These are phyloP conservation scores for Ceratocystis huliohia DNA, from an alignment of 2,329 filamentous ascomycete genomes.

Conservation along the genomic window DNA sequence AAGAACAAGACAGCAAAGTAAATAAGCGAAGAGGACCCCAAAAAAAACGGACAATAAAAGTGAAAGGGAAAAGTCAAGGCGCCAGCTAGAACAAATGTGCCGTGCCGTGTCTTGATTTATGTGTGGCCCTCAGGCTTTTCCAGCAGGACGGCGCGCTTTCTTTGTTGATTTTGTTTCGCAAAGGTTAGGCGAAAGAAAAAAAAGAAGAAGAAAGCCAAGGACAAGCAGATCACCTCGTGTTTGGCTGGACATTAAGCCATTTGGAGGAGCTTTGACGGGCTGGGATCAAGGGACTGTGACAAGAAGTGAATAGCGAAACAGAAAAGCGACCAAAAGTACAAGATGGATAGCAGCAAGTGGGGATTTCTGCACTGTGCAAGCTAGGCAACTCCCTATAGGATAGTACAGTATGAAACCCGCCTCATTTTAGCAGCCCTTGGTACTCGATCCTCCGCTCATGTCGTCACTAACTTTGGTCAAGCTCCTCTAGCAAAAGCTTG, in stretches of 20 bases:
- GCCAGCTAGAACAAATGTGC: background rate
- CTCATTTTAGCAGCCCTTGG: background rate
- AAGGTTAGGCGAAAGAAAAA: background rate
- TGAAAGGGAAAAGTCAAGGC: background rate
- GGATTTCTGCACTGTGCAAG: background rate
- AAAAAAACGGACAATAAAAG: background rate
- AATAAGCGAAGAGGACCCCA: background rate
- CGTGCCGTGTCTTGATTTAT: background rate
- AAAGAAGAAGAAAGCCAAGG: background rate
- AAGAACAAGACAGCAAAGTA: background rate
- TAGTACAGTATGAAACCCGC: background rate
- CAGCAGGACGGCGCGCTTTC: background rate
- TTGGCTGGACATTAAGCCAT: conserved; percentile 7
- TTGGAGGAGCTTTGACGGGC: conserved; percentile 6
- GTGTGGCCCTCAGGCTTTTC: background rate
- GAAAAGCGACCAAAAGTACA: background rate
- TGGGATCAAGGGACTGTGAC: conserved; percentile 1
- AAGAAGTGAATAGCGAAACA: background rate
- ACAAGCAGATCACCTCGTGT: conserved; percentile 1
- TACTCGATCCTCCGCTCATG: background rate
- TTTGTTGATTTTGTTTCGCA: background rate
- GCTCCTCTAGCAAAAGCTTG: background rate
- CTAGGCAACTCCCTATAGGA: too few species aligned
- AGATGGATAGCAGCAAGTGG: background rate
- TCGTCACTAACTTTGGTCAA: background rate